Base-by-base conservation (phyloP, 768 basidiomycete species). In the Pulveroboletus sp. region DNA sequence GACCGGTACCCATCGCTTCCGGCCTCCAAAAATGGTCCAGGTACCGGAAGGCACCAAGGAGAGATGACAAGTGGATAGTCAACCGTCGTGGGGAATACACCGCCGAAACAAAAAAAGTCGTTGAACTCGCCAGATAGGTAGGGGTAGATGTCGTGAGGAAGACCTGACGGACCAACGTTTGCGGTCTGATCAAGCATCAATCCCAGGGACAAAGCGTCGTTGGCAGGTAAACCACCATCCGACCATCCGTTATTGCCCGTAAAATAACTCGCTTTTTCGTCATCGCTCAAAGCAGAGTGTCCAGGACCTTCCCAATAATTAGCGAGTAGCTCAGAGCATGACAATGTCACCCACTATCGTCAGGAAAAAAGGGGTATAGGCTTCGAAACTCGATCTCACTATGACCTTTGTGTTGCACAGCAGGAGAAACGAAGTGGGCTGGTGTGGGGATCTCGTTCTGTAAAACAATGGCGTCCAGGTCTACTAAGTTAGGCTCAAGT, bases 391-490 rank as follows among this genome's bases (percentile, higher is more conserved):
- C 49, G 11, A 33, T 26, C 11, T 28, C 5, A 33, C 32, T 43
- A 10, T 30, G 18, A 5, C 9, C 24, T 42, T 49, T 32, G 18
- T 45, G 48, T 38, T 47, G 45, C 21, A 38, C 41, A 8, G 28
- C 31, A 27, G 50, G 47, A 9, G 54, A 43, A 42, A 53, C 17
- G 31, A 37, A 43, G 8, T 43, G 45, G 9, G 38, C 57, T 30
- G 71, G 50, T 27, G 69, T 43, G 6, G 42, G 14, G 15, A 35
- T 21, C 27, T 17, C 37, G 14, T 31, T 26, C 43, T 50, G 45
- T 31, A 59, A 54, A 24, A 65, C 64, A 40, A 71, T 65, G 26
- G 55, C 49, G 17, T 45, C 32, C 30, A 66, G 27, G 38, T 62
- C 60, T 26, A 66, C 31, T 14, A 39, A 37, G 8, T 7, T 27